Evolutionary conservation across 2,329 filamentous ascomycete genomes (phyloP).

Genomic region (Penicillium sp.): DNA sequence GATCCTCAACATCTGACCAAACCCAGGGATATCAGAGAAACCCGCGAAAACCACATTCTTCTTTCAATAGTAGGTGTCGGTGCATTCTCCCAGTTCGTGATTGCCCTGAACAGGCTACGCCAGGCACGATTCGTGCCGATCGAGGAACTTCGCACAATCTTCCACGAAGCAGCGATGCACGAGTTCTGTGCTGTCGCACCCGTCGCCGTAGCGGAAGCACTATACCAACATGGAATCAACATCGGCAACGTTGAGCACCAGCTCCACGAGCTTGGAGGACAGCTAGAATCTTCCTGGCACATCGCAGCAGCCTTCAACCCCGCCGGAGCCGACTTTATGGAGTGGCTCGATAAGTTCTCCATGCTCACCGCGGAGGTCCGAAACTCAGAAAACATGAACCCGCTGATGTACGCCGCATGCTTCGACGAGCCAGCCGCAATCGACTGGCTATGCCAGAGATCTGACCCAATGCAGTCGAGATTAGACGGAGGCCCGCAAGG

Average conservation of each 20-base stretch:
- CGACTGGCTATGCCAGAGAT: neutral
- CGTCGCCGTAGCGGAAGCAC: neutral
- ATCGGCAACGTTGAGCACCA: conserved; percentile 5
- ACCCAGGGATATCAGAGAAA: neutral
- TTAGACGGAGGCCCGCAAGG: neutral
- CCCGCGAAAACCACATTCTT: conserved; percentile 1
- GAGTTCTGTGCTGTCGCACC: conserved; percentile 6
- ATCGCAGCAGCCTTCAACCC: conserved; percentile 10
- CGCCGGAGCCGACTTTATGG: neutral
- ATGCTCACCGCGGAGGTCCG: neutral
- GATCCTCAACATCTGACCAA: neutral
- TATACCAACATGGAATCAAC: conserved; percentile 4
- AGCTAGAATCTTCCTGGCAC: conserved; percentile 9
- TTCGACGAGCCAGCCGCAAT: conserved; percentile 5
- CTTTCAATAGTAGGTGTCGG: neutral
- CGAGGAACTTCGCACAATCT: neutral
- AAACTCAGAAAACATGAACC: conserved; percentile 2
- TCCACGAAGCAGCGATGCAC: conserved; percentile 2
- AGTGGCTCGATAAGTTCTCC: conserved; percentile 4
- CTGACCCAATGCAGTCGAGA: neutral
- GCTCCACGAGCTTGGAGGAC: conserved; percentile 2
- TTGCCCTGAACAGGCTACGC: neutral
- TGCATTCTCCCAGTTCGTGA: neutral
- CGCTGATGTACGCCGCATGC: conserved; percentile 6
- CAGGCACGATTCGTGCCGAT: neutral